These are phyloP conservation scores for Heliosperma pusillum DNA, from an alignment of 148 eudicot genomes.

Conservation along the genomic window DNA sequence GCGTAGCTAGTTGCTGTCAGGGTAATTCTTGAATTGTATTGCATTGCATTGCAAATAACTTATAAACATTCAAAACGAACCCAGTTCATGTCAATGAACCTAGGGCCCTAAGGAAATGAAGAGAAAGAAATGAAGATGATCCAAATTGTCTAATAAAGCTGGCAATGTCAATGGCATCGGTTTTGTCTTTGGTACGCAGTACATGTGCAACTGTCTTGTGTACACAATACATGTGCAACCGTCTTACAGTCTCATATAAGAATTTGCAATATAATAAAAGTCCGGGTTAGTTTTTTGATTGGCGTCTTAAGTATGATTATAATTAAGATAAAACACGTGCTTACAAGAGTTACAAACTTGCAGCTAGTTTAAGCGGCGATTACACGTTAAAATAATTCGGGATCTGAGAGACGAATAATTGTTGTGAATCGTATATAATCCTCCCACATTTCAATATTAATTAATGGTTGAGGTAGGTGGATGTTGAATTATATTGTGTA, in stretches of 20 bases:
- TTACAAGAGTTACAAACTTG: not conserved
- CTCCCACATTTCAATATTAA: not conserved
- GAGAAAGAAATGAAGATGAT: too few species aligned
- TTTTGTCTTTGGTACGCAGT: not conserved
- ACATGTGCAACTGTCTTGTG: not conserved
- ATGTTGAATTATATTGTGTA: constrained; percentile 11
- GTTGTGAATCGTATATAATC: not conserved
- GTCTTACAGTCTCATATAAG: not conserved
- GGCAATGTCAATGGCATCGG: not conserved
- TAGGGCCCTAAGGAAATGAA: not conserved
- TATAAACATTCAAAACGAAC: too few species aligned
- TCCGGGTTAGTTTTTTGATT: too few species aligned
- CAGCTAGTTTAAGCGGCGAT: not conserved
- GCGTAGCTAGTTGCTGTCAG: too few species aligned
- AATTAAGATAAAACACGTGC: not conserved
- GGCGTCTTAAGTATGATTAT: constrained; percentile 6
- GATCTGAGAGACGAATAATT: not conserved
- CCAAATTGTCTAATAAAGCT: too few species aligned
- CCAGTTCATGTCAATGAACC: too few species aligned
- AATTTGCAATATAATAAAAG: too few species aligned
- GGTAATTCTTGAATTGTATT: too few species aligned
- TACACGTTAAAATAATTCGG: not conserved
- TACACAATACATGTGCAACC: not conserved
- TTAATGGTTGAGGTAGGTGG: constrained; percentile 26
- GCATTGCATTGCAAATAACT: too few species aligned